These are phyloP conservation scores for Suillus occidentalis DNA, from an alignment of 768 basidiomycete genomes.

Conservation along the genomic window DNA sequence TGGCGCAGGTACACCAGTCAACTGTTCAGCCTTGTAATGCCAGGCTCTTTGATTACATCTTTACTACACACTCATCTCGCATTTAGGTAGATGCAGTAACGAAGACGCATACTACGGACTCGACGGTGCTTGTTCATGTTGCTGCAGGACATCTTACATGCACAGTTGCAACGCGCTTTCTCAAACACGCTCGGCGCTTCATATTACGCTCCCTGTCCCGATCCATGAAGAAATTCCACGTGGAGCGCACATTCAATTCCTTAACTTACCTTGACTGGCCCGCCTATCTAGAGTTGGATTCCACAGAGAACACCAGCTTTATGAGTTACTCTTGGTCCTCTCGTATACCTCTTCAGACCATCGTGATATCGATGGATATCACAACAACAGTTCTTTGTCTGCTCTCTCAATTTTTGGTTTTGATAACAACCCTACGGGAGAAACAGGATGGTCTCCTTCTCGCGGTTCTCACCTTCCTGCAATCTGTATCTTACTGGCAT, in stretches of 20 bases:
- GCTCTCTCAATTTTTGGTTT: not conserved
- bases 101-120: slow-evolving; percentile 61
- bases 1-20: slow-evolving; percentile 61
- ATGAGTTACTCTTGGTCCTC: no score
- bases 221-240: slow-evolving; percentile 60
- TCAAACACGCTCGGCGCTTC: slow-evolving; percentile 38
- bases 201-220: slow-evolving; percentile 54
- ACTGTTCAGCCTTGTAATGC: slow-evolving; percentile 57
- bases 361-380: no score
- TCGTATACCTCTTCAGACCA: no score
- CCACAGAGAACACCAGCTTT: no score
- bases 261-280: slow-evolving; percentile 73
- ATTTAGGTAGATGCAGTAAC: slow-evolving; percentile 64
- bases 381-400: not conserved
- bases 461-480: slow-evolving; percentile 43
- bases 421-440: slow-evolving; percentile 45
- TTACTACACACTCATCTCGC: slow-evolving; percentile 13
- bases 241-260: slow-evolving; percentile 61
- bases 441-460: slow-evolving; percentile 60
- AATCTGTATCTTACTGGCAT: not conserved
- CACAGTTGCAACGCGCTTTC: slow-evolving; percentile 43
- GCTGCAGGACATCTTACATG: slow-evolving; percentile 56
- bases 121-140: slow-evolving; percentile 51
- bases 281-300: slow-evolving; percentile 62
- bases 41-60: not conserved